These are phyloP conservation scores for Sclerotinia trifoliorum DNA, from an alignment of 2,329 filamentous ascomycete species.

Conservation along the genomic window DNA sequence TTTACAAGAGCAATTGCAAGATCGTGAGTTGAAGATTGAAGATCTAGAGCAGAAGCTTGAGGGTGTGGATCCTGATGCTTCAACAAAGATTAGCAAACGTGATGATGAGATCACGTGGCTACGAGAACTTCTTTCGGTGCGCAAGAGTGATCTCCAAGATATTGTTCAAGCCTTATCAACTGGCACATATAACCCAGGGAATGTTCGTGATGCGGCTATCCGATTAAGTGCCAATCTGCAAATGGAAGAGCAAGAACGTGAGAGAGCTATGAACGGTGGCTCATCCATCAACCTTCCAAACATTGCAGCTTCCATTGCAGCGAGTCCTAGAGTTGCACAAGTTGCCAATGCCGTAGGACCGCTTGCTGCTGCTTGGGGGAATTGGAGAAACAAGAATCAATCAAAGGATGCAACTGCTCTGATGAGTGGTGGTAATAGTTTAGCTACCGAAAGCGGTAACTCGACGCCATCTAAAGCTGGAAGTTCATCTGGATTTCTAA, in stretches of 20 bases:
- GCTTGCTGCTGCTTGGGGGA: conserved; percentile 89
- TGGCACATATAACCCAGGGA: conserved; percentile 72
- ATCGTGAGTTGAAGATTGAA: conserved; percentile 87
- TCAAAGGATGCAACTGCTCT: conserved; percentile 42
- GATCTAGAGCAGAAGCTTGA: conserved; percentile 72
- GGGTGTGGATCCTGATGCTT: conserved; percentile 71
- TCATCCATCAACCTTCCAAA: conserved; percentile 69
- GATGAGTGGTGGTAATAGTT: conserved; percentile 25
- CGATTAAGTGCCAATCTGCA: conserved; percentile 90
- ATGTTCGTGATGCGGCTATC: conserved; percentile 86
- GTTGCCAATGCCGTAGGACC: conserved; percentile 79
- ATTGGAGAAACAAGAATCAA: conserved; percentile 67
- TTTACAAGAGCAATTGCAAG: conserved; percentile 92
- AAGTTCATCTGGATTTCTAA: conserved; percentile 60
- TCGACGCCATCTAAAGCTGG: conserved; percentile 36
- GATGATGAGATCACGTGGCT: conserved; percentile 95
- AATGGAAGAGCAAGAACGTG: conserved; percentile 96
- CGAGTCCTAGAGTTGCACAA: conserved; percentile 75
- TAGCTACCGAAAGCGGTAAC: conserved; percentile 26
- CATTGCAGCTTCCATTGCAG: conserved; percentile 66
- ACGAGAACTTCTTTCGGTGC: conserved; percentile 85
- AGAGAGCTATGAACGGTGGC: conserved; percentile 73
- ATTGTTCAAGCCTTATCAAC: conserved; percentile 78
- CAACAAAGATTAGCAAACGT: conserved; percentile 80
- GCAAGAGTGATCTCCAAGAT: conserved; percentile 88